These are phyloP conservation scores for Smithsoniella earleae DNA, from an alignment of 163 green algal species.

Conservation along the genomic window DNA sequence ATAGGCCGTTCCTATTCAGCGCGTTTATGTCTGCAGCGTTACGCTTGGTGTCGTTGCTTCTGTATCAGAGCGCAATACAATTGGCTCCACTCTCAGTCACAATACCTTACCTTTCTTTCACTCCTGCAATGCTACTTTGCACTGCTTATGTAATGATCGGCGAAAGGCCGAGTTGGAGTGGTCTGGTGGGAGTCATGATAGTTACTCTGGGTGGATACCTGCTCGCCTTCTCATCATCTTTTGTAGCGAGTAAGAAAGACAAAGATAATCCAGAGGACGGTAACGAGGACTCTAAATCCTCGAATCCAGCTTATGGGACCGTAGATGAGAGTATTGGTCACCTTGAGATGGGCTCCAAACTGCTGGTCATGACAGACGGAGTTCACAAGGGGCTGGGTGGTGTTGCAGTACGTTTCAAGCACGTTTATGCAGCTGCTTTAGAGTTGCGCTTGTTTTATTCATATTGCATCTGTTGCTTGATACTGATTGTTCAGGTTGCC, in stretches of 20 bases:
- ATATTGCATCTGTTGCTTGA: too few relatives aligned
- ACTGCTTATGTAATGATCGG: slow-evolving; percentile 38
- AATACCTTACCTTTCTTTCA: slow-evolving; percentile 49
- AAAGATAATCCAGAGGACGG: not conserved
- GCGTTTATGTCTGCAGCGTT: slow-evolving; percentile 23
- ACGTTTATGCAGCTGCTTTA: too few relatives aligned
- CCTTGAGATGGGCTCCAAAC: slow-evolving; percentile 28
- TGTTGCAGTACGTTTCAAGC: not conserved
- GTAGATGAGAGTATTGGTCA: not conserved
- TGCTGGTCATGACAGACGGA: slow-evolving; percentile 16
- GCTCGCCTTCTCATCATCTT: slow-evolving; percentile 29
- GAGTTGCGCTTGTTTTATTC: too few relatives aligned
- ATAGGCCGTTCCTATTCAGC: not conserved
- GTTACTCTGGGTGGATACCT: slow-evolving; percentile 38
- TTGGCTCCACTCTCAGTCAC: slow-evolving; percentile 42
- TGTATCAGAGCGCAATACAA: slow-evolving; percentile 43
- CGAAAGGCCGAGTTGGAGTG: slow-evolving; percentile 30
- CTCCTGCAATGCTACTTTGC: slow-evolving; percentile 42
- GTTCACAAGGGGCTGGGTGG: not conserved
- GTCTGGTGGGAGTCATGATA: slow-evolving; percentile 34
- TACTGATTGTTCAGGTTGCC: too few relatives aligned
- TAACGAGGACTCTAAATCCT: slow-evolving; percentile 30
- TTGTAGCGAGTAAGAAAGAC: slow-evolving; percentile 31
- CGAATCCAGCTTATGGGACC: too few relatives aligned
- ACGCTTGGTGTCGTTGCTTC: slow-evolving; percentile 10